Percentiles rank a stretch among this genome's conserved stretches.
These are phyloP conservation scores for Corylus avellana DNA, from an alignment of 306 rosid genomes.

Conservation along the genomic window DNA sequence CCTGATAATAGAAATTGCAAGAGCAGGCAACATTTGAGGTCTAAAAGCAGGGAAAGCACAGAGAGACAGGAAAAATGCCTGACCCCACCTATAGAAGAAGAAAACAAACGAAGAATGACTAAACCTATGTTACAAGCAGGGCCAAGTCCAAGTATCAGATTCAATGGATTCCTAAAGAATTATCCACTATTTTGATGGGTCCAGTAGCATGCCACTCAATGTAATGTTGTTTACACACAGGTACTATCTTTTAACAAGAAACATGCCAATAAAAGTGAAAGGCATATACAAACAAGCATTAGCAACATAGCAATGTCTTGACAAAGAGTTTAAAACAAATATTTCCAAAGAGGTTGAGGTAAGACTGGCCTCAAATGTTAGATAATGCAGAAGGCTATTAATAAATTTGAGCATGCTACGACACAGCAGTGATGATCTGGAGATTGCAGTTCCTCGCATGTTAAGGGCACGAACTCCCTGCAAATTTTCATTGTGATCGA, in stretches of 20 bases:
- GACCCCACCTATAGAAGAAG: background rate
- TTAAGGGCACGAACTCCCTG: conserved; percentile 87
- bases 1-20: background rate
- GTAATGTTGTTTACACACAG: background rate
- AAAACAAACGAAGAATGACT: background rate
- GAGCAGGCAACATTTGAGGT: background rate
- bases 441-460: conserved; percentile 81
- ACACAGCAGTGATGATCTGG: conserved; percentile 92
- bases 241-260: background rate
- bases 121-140: background rate
- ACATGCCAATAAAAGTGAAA: background rate
- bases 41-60: background rate
- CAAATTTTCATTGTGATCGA: conserved; percentile 25
- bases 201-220: background rate
- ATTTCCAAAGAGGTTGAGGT: conserved; percentile 13
- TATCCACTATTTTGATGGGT: background rate
- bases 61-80: background rate
- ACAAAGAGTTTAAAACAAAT: conserved; percentile 8
- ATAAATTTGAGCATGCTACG: conserved; percentile 97
- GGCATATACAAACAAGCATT: background rate
- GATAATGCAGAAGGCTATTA: conserved; percentile 88
- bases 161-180: conserved; percentile 2
- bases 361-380: conserved; percentile 88
- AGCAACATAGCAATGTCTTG: conserved; percentile 4
- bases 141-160: conserved; percentile 14